A percentile compares a stretch with the other conserved stretches of the same genome.
These are phyloP conservation scores for Buddleja alternifolia DNA, from an alignment of 257 asterid species.

Conservation along the genomic window DNA sequence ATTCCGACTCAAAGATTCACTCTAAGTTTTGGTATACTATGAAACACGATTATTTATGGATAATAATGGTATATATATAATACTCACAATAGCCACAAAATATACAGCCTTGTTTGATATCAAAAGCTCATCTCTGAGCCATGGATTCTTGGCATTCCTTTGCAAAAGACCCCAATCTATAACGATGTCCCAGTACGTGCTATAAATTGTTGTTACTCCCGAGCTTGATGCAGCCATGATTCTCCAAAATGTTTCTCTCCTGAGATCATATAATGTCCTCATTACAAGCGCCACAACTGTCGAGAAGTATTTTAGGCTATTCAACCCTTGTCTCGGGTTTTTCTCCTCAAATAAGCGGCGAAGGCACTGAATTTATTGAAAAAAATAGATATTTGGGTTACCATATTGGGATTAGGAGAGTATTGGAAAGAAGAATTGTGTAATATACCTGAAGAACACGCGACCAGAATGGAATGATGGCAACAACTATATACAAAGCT, in stretches of 20 bases:
- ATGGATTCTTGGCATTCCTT: slow-evolving; percentile 60
- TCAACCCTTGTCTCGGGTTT: slow-evolving; percentile 49
- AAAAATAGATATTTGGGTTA: background rate
- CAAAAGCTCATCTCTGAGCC: slow-evolving; percentile 85
- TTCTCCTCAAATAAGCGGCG: slow-evolving; percentile 67
- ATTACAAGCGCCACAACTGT: slow-evolving; percentile 70
- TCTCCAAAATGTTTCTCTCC: slow-evolving; percentile 39
- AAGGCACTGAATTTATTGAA: slow-evolving; percentile 47
- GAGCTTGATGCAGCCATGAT: slow-evolving; percentile 62
- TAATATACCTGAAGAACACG: slow-evolving; percentile 65
- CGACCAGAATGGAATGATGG: slow-evolving; percentile 70
- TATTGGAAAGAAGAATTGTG: too few relatives aligned
- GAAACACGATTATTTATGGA: too few relatives aligned
- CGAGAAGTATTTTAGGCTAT: slow-evolving; percentile 66
- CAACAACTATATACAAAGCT: slow-evolving; percentile 48
- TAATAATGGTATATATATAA: too few relatives aligned
- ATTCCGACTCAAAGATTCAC: background rate
- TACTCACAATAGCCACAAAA: slow-evolving; percentile 72
- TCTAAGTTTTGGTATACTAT: too few relatives aligned
- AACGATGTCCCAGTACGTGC: slow-evolving; percentile 86
- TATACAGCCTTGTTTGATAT: slow-evolving; percentile 64
- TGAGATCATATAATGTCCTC: slow-evolving; percentile 51
- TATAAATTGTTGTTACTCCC: slow-evolving; percentile 60
- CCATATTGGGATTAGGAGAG: background rate
- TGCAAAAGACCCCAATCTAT: slow-evolving; percentile 76